phyloP scores from a whole-genome alignment of 2,329 filamentous ascomycete genomes.

The Apiospora saccharicola region DNA sequence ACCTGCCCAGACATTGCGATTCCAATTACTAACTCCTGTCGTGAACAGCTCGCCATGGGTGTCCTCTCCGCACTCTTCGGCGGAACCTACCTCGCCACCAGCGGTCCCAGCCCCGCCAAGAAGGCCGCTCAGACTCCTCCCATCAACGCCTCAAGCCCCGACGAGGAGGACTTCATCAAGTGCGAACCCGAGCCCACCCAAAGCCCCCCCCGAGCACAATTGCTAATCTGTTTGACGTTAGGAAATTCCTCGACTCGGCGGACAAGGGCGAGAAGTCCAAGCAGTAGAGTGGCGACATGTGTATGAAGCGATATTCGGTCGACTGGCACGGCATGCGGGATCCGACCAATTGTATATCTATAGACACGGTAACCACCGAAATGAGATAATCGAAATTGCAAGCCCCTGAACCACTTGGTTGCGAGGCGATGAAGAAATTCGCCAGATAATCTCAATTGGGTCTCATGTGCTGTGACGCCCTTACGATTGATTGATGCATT shows the following conservation, averaged over 20 bases:
- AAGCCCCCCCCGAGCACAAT: neutral
- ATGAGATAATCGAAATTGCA: constrained; percentile 22
- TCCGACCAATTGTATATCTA: constrained; percentile 29
- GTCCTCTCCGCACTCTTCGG: constrained; percentile 60
- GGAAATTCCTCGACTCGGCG: constrained; percentile 56
- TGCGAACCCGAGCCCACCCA: constrained; percentile 45
- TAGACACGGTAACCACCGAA: constrained; percentile 30
- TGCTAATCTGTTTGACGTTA: constrained; percentile 36
- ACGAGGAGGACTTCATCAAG: constrained; percentile 73
- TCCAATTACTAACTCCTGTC: constrained; percentile 26
- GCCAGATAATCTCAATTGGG: neutral
- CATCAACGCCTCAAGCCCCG: constrained; percentile 68
- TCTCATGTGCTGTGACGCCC: neutral
- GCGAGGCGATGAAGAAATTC: neutral
- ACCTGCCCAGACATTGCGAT: neutral
- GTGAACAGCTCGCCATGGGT: constrained; percentile 62
- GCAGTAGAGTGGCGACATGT: constrained; percentile 42
- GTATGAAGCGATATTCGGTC: constrained; percentile 25
- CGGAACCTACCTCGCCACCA: constrained; percentile 53
- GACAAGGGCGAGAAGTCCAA: constrained; percentile 53
- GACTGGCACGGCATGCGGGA: constrained; percentile 18
- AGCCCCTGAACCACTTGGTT: neutral
- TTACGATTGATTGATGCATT: neutral
- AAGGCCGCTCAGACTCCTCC: constrained; percentile 55
- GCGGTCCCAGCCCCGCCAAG: constrained; percentile 54